Conservation (phyloP, 345 rosid genomes). For the Nasturtium officinale region DNA sequence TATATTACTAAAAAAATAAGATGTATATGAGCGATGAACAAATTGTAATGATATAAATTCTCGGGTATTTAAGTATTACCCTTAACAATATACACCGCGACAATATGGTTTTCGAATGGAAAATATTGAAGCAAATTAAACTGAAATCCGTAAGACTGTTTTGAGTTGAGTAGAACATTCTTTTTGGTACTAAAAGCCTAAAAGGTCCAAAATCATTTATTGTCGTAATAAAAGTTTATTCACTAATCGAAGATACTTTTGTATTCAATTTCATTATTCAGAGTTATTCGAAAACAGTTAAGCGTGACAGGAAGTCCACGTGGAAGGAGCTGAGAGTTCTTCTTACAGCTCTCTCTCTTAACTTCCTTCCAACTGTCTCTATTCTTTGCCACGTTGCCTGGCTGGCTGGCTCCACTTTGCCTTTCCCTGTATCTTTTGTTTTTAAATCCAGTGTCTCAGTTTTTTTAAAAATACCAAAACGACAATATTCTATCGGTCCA, state of each 20-base stretch:
- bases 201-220: background rate
- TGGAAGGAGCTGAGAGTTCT: slow-evolving; percentile 57
- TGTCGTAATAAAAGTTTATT: background rate
- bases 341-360: slow-evolving; percentile 29
- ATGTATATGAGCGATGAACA: too few species aligned
- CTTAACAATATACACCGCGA: background rate
- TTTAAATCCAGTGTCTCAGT: background rate
- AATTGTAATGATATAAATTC: too few species aligned
- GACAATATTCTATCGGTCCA: background rate
- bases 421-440: slow-evolving; percentile 1
- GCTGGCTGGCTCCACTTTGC: slow-evolving; percentile 8
- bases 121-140: background rate
- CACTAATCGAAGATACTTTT: background rate
- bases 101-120: background rate
- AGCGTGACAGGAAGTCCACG: slow-evolving; percentile 46
- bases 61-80: background rate
- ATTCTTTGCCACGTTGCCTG: slow-evolving; percentile 51
- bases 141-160: background rate
- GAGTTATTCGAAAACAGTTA: slow-evolving; percentile 9
- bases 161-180: background rate
- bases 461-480: background rate
- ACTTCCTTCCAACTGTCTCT: slow-evolving; percentile 50
- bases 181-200: background rate
- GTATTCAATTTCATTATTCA: background rate
- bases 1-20: too few species aligned